Conservation (phyloP, 1,284 basidiomycete species). For the Ceratobasidium sp. region DNA sequence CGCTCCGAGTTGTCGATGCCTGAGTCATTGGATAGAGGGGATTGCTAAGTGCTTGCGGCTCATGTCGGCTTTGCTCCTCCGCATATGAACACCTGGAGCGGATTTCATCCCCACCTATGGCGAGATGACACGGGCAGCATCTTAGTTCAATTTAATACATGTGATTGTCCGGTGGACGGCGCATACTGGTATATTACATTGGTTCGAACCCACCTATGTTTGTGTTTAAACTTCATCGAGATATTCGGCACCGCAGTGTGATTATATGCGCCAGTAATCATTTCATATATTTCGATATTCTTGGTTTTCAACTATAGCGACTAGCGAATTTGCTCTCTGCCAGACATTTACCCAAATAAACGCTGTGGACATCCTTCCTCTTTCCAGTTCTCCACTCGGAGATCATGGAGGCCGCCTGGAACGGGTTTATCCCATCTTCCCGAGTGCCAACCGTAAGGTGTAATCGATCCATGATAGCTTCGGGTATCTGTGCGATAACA, state of each 20-base stretch:
- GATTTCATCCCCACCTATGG: no score
- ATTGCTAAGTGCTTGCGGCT: no score
- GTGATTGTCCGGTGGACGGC: no score
- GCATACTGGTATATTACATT: no score
- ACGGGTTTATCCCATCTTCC: slow-evolving; percentile 61
- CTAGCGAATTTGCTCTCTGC: slow-evolving; percentile 9
- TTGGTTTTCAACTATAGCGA: slow-evolving; percentile 21
- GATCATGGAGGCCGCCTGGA: slow-evolving; percentile 75
- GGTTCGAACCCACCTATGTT: neutral
- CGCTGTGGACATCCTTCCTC: slow-evolving; percentile 7
- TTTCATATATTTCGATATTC: neutral
- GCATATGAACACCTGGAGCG: no score
- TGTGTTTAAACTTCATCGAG: no score
- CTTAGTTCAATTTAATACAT: no score
- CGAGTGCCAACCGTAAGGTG: slow-evolving; percentile 91
- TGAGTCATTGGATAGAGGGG: no score
- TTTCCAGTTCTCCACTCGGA: slow-evolving; percentile 59
- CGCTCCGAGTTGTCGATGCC: no score
- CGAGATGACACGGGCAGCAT: no score
- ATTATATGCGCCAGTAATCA: neutral
- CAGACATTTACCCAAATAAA: neutral
- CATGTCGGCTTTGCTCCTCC: no score
- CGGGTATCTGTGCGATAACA: slow-evolving; percentile 59
- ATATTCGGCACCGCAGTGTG: neutral
- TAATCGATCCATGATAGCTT: slow-evolving; percentile 58